phyloP scores from a whole-genome alignment of 225 moss, liverwort and hornwort genomes.

The Antitrichia curtipendula region DNA sequence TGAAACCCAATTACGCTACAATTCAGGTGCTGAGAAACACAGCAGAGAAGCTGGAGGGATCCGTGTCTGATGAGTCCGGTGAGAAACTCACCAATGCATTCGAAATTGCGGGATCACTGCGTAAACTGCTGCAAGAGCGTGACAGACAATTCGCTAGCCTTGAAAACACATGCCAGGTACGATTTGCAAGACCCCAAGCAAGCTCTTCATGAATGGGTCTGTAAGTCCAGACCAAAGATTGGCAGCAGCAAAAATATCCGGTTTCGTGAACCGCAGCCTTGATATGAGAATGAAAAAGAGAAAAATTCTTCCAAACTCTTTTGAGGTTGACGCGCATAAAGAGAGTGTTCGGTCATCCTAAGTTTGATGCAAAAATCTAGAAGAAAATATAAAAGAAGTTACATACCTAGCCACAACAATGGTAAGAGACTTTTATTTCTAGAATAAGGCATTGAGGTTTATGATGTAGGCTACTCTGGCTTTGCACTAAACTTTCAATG shows the following conservation, averaged over 20 bases:
- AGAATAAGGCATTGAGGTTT: neutral
- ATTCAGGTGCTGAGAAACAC: slow-evolving; percentile 50
- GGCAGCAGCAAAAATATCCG: neutral
- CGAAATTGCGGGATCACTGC: slow-evolving; percentile 71
- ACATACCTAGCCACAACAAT: neutral
- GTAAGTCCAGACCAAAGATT: neutral
- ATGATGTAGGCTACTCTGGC: neutral
- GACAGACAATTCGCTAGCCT: slow-evolving; percentile 60
- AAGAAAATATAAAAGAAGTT: neutral
- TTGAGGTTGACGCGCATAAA: neutral
- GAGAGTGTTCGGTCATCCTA: neutral
- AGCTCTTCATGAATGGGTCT: neutral
- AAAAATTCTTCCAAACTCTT: neutral
- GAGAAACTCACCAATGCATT: slow-evolving; percentile 65
- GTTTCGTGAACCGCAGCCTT: neutral
- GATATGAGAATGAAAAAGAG: neutral
- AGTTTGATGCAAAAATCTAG: neutral
- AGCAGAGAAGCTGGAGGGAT: slow-evolving; percentile 66
- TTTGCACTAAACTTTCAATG: neutral
- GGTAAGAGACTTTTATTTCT: neutral
- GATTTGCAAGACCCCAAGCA: neutral
- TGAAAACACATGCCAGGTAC: slow-evolving; percentile 58
- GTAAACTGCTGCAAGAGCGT: slow-evolving; percentile 54
- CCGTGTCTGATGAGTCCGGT: slow-evolving; percentile 52
- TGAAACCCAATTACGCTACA: neutral